Evolutionary conservation across 805 yeast species (phyloP).

Genomic region (Clavispora fructus): DNA sequence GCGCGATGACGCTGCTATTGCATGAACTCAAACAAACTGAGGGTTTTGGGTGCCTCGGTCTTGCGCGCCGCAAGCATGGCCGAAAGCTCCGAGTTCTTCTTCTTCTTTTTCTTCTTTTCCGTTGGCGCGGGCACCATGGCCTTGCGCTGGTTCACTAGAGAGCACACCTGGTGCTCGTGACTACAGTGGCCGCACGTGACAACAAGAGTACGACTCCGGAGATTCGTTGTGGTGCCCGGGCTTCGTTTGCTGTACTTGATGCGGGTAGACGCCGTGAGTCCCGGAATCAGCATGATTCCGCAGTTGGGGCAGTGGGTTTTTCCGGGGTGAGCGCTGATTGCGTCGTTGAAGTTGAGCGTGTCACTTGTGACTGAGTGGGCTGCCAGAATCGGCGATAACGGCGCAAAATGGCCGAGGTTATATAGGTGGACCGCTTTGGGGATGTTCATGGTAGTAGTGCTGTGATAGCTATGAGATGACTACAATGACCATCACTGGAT

Average conservation of each 20-base stretch:
- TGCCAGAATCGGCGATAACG: slow-evolving; percentile 21
- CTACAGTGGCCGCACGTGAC: background rate
- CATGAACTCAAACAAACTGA: slow-evolving; percentile 51
- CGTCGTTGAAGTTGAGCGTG: slow-evolving; percentile 17
- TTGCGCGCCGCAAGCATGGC: slow-evolving; percentile 38
- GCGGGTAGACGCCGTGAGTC: slow-evolving; percentile 23
- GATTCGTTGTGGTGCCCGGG: background rate
- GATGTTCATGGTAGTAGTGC: slow-evolving; percentile 4
- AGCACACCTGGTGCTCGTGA: background rate
- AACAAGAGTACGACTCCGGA: background rate
- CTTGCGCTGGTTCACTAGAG: background rate
- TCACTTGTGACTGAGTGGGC: slow-evolving; percentile 20
- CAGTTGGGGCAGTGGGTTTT: slow-evolving; percentile 27
- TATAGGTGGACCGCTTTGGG: slow-evolving; percentile 19
- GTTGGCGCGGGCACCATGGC: background rate
- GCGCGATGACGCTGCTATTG: background rate
- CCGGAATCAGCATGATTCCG: slow-evolving; percentile 30
- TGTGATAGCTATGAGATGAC: no score
- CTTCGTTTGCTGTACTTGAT: slow-evolving; percentile 15
- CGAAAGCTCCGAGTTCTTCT: slow-evolving; percentile 37
- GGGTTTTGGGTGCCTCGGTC: slow-evolving; percentile 23
- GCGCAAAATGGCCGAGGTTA: slow-evolving; percentile 25
- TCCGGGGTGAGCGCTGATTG: slow-evolving; percentile 24
- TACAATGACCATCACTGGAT: no score
- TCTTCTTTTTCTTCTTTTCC: slow-evolving; percentile 40